These are phyloP conservation scores for Rubia peregrina DNA, from an alignment of 305 asterid genomes.

Conservation along the genomic window DNA sequence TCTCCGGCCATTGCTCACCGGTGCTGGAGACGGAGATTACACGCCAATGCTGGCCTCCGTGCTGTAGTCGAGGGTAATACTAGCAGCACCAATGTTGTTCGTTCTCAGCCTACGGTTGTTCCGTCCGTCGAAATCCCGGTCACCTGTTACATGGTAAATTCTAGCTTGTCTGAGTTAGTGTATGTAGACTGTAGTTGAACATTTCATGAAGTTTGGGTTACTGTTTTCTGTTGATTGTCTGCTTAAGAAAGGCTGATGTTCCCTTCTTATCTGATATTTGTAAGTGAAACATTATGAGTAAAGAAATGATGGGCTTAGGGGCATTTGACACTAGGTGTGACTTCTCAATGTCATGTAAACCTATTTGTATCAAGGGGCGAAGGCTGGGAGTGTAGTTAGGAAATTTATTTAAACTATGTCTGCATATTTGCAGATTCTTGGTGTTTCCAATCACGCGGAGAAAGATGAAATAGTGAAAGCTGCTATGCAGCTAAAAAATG, in stretches of 20 bases:
- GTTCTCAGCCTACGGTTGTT: slow-evolving; percentile 24
- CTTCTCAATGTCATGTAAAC: not conserved
- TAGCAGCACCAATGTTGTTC: slow-evolving; percentile 21
- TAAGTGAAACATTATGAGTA: not conserved
- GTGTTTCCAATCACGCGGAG: slow-evolving; percentile 80
- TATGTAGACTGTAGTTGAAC: not conserved
- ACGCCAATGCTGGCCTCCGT: slow-evolving; percentile 50
- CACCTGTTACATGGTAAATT: slow-evolving; percentile 78
- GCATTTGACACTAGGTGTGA: not conserved
- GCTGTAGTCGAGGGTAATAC: slow-evolving; percentile 29
- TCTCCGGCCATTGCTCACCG: slow-evolving; percentile 9
- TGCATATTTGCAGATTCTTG: slow-evolving; percentile 60
- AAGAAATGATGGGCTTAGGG: not conserved
- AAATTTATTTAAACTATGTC: not conserved
- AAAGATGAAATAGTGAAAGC: slow-evolving; percentile 96
- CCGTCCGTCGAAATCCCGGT: slow-evolving; percentile 72
- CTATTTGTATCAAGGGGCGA: not conserved
- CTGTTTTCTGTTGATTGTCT: not conserved
- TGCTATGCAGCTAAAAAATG: slow-evolving; percentile 73
- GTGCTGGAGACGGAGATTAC: slow-evolving; percentile 51
- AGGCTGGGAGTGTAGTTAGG: not conserved
- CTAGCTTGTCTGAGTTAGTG: not conserved
- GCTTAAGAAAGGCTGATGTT: not conserved
- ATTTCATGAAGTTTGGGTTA: not conserved
- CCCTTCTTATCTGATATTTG: not conserved